Evolutionary conservation across 805 yeast species (phyloP).

Genomic region (Monosporozyma yasuniensis): DNA sequence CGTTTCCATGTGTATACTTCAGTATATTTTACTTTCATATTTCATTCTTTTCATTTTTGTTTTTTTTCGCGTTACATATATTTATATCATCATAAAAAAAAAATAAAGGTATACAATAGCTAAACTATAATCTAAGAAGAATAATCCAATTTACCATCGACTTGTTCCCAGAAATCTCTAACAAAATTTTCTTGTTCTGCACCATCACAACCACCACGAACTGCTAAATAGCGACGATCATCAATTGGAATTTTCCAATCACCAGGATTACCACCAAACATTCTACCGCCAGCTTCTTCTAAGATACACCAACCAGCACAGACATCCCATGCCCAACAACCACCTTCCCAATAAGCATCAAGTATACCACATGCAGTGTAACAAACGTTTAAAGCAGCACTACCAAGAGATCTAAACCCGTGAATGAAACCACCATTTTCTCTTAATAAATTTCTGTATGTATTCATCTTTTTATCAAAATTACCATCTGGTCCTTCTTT

Average conservation of each 20-base stretch:
- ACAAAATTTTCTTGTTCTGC: conserved; percentile 38
- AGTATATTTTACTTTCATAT: background rate
- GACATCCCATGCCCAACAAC: conserved; percentile 63
- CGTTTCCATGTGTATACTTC: no score
- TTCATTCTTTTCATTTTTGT: background rate
- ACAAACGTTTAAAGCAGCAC: conserved; percentile 56
- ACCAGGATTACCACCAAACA: conserved; percentile 47
- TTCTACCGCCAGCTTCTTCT: conserved; percentile 48
- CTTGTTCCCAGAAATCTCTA: conserved; percentile 42
- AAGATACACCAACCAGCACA: conserved; percentile 60
- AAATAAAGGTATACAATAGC: background rate
- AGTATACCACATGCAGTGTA: conserved; percentile 49
- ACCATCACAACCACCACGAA: conserved; percentile 39
- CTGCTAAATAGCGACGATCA: conserved; percentile 46
- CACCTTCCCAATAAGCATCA: conserved; percentile 63
- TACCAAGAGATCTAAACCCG: conserved; percentile 53
- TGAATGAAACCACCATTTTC: conserved; percentile 50
- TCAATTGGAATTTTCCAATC: conserved; percentile 43
- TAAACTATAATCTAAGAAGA: background rate
- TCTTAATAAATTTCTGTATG: conserved; percentile 38
- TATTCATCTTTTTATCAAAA: conserved; percentile 41
- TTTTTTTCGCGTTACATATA: background rate
- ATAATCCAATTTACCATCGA: conserved; percentile 39
- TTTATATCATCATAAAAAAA: background rate
- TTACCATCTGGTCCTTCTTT: conserved; percentile 43